Base-by-base conservation (phyloP, 345 rosid genomes). In the Cochlearia excelsa region DNA sequence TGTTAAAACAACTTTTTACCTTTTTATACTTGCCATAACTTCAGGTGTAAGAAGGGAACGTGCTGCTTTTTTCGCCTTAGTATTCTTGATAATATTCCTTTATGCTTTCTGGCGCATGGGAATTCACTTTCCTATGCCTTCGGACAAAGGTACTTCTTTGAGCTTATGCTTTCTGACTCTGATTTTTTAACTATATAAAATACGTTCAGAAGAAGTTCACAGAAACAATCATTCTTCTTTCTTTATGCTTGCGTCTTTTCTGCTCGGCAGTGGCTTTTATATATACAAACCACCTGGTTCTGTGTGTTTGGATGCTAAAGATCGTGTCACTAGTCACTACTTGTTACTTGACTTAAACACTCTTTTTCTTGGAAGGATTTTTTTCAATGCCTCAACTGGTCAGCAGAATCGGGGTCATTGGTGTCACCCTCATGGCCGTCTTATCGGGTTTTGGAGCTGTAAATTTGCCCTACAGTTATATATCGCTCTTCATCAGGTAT, bases 91-190 rank as follows among this genome's bases (percentile, higher is more conserved):
- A 56, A 92, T 87, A 9, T 93, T 85, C 73, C 90, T 93, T 31
- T 93, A 93, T 77, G 95, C 82, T 68, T 93, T 93, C 70, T 93
- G 99, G 99, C 95, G 99, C 71, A 85, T 89, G 99, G 97, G 99
- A 57, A 73, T 93, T 77, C 99, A 93, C 77, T 93, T 93, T 54
- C 99, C 96, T 43, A 93, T 93, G 97, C 97, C 95, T 71, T 87
- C 97, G 1, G 95, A 89, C 67, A 93, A 81, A 81, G 97, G 97
- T 92, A 66, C 26, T 42, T 26, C 29, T 52, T 65, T 52, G 26
- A 57, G 42, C 63, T 47, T 67, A 50, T 52, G 23, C 49, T 8
- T 52, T 30, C 26, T 16, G 61, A 46, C 30, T 35, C 9, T 27
- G 30, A 42, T 66, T 56, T 44, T 37, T 6, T 43, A 27, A 16